Conservation (phyloP, 352 stramenopile species). For the Pythium utonaiense region DNA sequence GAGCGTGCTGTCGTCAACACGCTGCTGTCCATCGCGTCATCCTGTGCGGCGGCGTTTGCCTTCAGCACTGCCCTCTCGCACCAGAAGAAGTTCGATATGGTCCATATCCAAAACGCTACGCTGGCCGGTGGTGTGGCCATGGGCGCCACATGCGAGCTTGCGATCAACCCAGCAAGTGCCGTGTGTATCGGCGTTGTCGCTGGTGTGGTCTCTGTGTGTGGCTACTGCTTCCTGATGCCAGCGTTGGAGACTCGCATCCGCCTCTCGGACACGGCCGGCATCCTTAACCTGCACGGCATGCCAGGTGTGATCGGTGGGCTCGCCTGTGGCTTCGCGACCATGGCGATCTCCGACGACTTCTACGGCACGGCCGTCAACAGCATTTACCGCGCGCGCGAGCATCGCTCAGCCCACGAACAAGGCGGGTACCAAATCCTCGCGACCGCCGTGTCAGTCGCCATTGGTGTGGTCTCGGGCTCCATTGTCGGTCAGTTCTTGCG, state of each 20-base stretch:
- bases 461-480: conserved; percentile 30
- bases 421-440: conserved; percentile 61
- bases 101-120: conserved; percentile 83
- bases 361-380: conserved; percentile 43
- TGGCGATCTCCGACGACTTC: conserved; percentile 40
- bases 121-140: conserved; percentile 82
- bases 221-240: conserved; percentile 44
- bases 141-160: conserved; percentile 66
- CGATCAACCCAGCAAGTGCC: conserved; percentile 51
- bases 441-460: conserved; percentile 42
- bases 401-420: conserved; percentile 41
- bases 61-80: conserved; percentile 36
- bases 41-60: conserved; percentile 55
- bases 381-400: conserved; percentile 44
- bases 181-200: conserved; percentile 43
- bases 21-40: conserved; percentile 62
- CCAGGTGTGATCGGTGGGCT: conserved; percentile 61
- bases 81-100: conserved; percentile 77
- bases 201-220: conserved; percentile 39
- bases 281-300: conserved; percentile 82
- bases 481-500: conserved; percentile 39
- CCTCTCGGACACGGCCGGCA: conserved; percentile 43
- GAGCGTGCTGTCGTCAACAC: conserved; percentile 75
- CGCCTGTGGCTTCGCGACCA: conserved; percentile 48
- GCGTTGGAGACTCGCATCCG: conserved; percentile 34